These are phyloP conservation scores for Perkinsus marinus DNA, from an alignment of 169 alveolate species.

Conservation along the genomic window DNA sequence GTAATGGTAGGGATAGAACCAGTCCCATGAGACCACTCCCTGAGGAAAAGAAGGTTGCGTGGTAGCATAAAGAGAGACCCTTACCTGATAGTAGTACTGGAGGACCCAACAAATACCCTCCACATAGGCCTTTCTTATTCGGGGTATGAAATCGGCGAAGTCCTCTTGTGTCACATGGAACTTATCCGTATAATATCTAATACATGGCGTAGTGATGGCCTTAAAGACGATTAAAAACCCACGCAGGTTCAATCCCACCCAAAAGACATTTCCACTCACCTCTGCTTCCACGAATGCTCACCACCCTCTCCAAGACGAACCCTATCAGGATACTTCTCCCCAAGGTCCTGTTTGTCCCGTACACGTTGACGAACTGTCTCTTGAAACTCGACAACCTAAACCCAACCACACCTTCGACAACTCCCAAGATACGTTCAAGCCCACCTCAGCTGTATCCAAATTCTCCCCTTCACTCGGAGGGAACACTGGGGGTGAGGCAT, in stretches of 20 bases:
- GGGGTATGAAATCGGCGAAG: constrained; percentile 34
- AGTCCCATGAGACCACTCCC: constrained; percentile 92
- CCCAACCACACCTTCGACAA: not conserved
- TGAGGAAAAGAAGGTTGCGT: constrained; percentile 2
- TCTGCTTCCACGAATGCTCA: constrained; percentile 8
- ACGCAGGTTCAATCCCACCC: not conserved
- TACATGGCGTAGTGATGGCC: too few relatives aligned
- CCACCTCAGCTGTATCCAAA: not conserved
- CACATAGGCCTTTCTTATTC: constrained; percentile 51
- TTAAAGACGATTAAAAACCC: not conserved
- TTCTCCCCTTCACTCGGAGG: not conserved
- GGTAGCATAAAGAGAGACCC: constrained; percentile 46
- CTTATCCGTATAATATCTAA: constrained; percentile 31
- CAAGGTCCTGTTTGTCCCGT: constrained; percentile 10
- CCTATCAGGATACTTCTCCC: constrained; percentile 23
- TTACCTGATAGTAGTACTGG: constrained; percentile 43
- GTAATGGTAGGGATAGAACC: constrained; percentile 97
- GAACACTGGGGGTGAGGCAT: not conserved
- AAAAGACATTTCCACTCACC: not conserved
- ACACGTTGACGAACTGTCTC: constrained; percentile 13
- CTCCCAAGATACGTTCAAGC: not conserved
- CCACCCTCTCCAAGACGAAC: constrained; percentile 38
- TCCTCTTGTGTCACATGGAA: constrained; percentile 48
- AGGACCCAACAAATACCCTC: constrained; percentile 94
- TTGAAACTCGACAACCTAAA: not conserved